phyloP scores from a whole-genome alignment of 257 asterid species.

The Echium plantagineum region DNA sequence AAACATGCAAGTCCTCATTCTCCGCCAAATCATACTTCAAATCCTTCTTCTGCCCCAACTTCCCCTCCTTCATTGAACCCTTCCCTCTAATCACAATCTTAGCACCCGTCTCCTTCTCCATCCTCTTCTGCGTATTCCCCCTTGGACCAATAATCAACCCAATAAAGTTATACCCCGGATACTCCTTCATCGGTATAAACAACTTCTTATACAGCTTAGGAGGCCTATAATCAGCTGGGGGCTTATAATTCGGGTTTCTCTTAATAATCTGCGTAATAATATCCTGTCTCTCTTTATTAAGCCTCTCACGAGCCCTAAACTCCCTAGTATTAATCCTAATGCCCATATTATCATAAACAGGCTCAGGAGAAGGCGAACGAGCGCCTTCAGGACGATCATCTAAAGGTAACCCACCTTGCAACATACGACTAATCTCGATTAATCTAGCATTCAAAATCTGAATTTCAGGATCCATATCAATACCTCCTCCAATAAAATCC shows the following conservation, averaged over 20 bases:
- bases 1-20: constrained; percentile 24
- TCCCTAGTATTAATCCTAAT: constrained; percentile 21
- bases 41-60: constrained; percentile 1
- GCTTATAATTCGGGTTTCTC: constrained; percentile 6
- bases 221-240: constrained; percentile 14
- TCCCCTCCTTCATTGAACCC: constrained; percentile 13
- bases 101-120: constrained; percentile 37
- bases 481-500: constrained; percentile 10
- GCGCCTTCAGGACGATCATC: constrained; percentile 23
- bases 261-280: constrained; percentile 14
- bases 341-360: constrained; percentile 18
- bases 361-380: constrained; percentile 25
- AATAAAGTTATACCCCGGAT: constrained; percentile 26
- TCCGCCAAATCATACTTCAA: constrained; percentile 11
- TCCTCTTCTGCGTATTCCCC: constrained; percentile 36
- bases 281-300: constrained; percentile 5
- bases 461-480: constrained; percentile 14
- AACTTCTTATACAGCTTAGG: constrained; percentile 16
- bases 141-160: constrained; percentile 36
- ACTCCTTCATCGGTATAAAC: constrained; percentile 20
- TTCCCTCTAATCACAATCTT: constrained; percentile 25
- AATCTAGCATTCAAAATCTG: constrained; percentile 13
- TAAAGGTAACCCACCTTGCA: constrained; percentile 12
- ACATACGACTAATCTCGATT: constrained; percentile 16
- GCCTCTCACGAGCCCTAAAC: constrained; percentile 13